phyloP scores from a whole-genome alignment of 2,329 filamentous ascomycete species.

The Emergomyces pasteurianus region DNA sequence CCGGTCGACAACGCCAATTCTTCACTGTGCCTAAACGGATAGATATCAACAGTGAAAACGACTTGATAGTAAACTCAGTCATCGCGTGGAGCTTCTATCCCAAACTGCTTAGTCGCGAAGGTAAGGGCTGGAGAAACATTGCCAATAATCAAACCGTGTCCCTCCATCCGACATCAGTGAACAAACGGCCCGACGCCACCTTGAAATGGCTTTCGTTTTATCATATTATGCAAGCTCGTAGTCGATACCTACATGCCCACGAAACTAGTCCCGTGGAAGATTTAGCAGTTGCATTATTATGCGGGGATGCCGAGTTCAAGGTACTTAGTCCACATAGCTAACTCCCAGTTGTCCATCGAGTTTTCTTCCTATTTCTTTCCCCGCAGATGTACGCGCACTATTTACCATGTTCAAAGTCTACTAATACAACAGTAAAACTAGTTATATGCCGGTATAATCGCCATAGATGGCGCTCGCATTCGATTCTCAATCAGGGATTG shows the following conservation, averaged over 20 bases:
- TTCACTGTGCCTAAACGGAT: conserved; percentile 69
- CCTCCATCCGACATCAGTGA: conserved; percentile 79
- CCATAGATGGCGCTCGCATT: conserved; percentile 76
- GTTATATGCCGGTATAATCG: conserved; percentile 76
- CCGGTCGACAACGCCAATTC: conserved; percentile 58
- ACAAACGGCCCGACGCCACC: conserved; percentile 46
- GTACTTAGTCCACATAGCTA: conserved; percentile 26
- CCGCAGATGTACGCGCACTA: conserved; percentile 4
- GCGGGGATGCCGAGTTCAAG: conserved; percentile 80
- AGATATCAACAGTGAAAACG: conserved; percentile 66
- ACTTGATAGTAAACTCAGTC: conserved; percentile 65
- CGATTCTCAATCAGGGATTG: conserved; percentile 76
- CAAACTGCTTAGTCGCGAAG: conserved; percentile 73
- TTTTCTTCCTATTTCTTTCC: not conserved
- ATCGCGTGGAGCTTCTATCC: conserved; percentile 95
- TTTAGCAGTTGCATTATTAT: conserved; percentile 71
- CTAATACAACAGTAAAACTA: conserved; percentile 22
- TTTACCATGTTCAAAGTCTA: not conserved
- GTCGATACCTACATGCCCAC: conserved; percentile 72
- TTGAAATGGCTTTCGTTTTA: conserved; percentile 87
- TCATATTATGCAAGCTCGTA: conserved; percentile 88
- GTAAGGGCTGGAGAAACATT: conserved; percentile 80
- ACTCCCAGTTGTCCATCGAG: not conserved
- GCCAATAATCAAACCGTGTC: conserved; percentile 86
- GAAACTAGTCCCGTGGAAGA: conserved; percentile 73